Conservation (phyloP, 805 yeast genomes). For the Saccharomycopsis sp. region DNA sequence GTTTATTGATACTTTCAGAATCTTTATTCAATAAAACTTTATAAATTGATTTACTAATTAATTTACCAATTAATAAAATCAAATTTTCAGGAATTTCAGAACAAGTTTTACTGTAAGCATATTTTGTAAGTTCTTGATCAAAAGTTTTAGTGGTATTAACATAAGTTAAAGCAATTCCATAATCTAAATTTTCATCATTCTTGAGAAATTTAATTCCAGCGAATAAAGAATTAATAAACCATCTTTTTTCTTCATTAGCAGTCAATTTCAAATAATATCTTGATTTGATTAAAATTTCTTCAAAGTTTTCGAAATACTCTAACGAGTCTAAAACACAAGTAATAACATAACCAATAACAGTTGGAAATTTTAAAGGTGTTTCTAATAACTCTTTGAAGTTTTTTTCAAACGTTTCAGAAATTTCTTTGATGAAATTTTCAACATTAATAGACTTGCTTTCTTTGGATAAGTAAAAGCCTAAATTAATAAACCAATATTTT, state of each 20-base stretch:
- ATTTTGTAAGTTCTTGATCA: too few relatives aligned
- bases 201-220: too few relatives aligned
- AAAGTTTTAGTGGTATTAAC: not conserved
- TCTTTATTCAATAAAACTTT: not conserved
- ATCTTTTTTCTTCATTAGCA: conserved; percentile 34
- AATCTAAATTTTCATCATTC: conserved; percentile 16
- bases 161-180: conserved; percentile 8
- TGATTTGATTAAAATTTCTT: conserved; percentile 23
- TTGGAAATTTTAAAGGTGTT: conserved; percentile 39
- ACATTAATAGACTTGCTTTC: not conserved
- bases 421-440: conserved; percentile 18
- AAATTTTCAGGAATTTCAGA: too few relatives aligned
- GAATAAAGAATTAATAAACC: conserved; percentile 41
- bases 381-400: conserved; percentile 35
- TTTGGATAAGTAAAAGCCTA: not conserved
- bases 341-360: conserved; percentile 6
- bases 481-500: conserved; percentile 52
- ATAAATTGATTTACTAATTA: not conserved
- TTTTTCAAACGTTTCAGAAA: conserved; percentile 22
- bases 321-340: not conserved
- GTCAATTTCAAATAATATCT: conserved; percentile 42
- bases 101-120: too few relatives aligned
- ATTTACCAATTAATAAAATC: too few relatives aligned
- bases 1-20: conserved; percentile 17
- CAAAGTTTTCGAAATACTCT: not conserved